Conservation (phyloP, 345 rosid genomes). For the Cardamine resedifolia region DNA sequence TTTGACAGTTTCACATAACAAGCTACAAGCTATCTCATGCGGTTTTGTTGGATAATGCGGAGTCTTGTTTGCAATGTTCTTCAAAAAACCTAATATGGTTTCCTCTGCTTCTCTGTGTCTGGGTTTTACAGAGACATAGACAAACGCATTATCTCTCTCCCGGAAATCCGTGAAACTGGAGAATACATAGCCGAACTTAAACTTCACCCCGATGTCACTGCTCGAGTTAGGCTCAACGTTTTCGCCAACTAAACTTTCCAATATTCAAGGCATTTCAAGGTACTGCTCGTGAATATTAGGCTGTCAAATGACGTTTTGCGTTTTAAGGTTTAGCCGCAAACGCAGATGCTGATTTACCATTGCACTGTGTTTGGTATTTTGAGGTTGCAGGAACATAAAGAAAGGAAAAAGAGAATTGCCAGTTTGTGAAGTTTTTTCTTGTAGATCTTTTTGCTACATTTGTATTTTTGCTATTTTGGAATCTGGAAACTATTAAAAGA, state of each 20-base stretch:
- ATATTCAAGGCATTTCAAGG: constrained; percentile 20
- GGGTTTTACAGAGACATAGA: constrained; percentile 73
- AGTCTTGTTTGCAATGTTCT: not conserved
- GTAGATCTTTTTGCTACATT: constrained; percentile 21
- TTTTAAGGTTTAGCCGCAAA: constrained; percentile 4
- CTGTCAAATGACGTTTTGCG: not conserved
- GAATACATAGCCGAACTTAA: constrained; percentile 86
- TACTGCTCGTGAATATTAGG: not conserved
- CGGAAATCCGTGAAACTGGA: constrained; percentile 92
- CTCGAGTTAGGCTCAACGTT: constrained; percentile 74
- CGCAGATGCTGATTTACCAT: not conserved
- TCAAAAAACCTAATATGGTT: not conserved
- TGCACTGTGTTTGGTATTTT: constrained; percentile 7
- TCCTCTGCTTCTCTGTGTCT: constrained; percentile 4
- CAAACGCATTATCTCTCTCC: constrained; percentile 70
- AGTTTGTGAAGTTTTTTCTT: constrained; percentile 27
- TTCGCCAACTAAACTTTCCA: constrained; percentile 56
- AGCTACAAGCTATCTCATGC: not conserved
- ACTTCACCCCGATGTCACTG: constrained; percentile 94
- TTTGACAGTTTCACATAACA: not conserved
- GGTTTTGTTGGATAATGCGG: not conserved
- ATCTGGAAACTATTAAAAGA: not conserved
- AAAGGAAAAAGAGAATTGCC: not conserved
- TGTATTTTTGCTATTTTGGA: constrained; percentile 23
- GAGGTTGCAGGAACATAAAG: constrained; percentile 28